Evolutionary conservation across 345 rosid species (phyloP), one percentile per base, ranked within the genome.

Genomic region (Dimocarpus longan): DNA sequence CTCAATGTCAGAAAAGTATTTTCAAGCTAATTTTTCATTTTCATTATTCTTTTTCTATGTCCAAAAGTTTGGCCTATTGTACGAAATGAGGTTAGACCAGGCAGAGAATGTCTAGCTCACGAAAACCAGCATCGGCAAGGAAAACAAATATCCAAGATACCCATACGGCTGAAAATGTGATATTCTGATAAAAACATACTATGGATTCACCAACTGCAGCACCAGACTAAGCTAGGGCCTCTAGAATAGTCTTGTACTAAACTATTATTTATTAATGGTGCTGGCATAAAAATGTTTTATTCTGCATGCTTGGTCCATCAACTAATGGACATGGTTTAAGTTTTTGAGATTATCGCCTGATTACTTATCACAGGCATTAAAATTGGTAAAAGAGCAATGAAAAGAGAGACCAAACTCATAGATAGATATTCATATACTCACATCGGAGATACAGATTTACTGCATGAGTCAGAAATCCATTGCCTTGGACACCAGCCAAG

Each of bases 401-500:
- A 28, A 54, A 52, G 54, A 54, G 57, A 59, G 40, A 74, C n/a
- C 44, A 62, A 76, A 56, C 37, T 32, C 37, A 32, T 32, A 2
- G 68, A 73, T 79, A 57, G 13, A 80, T 59, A 70, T 21, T 26
- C 71, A 71, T 70, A 56, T 9, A 83, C 99, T 76, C 84, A 96
- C 98, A 94, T 75, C 99, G 89, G 76, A 96, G 94, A 86, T 94
- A 96, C 68, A 96, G 87, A 86, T 95, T 95, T 71, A 95, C 84
- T 0, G 99, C 98, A 86, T 95, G 99, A 78, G 83, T 86, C 75
- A 95, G 78, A 83, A 95, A 90, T 66, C 99, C 99, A 70, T 83
- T 94, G 86, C 99, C 99, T 8, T 83, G 95, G 43, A 90, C 87
- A 76, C 98, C 97, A 62, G 81, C 76, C 81, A 96, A 82, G 75